phyloP scores from a whole-genome alignment of 768 basidiomycete genomes.

The Xerocomus spinulosus region DNA sequence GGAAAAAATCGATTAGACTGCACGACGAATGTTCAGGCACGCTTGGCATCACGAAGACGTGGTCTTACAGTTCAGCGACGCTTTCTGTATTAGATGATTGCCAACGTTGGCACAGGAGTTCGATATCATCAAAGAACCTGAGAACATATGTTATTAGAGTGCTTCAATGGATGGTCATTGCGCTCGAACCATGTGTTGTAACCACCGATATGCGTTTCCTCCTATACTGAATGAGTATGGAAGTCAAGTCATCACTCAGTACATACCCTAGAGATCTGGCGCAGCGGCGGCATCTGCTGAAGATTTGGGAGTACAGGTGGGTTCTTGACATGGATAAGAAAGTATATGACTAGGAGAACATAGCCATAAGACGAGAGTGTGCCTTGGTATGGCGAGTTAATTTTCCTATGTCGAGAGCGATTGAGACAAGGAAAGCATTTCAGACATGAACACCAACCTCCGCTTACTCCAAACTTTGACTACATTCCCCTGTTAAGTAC shows the following conservation, averaged over 20 bases:
- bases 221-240: slow-evolving; percentile 38
- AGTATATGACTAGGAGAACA: slow-evolving; percentile 96
- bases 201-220: slow-evolving; percentile 74
- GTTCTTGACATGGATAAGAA: slow-evolving; percentile 95
- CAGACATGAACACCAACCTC: slow-evolving; percentile 44
- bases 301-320: slow-evolving; percentile 95
- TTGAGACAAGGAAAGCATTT: not conserved
- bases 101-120: slow-evolving; percentile 87
- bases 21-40: slow-evolving; percentile 8
- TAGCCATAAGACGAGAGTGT: slow-evolving; percentile 97
- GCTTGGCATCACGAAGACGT: not conserved
- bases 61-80: slow-evolving; percentile 83
- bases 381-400: slow-evolving; percentile 97
- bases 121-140: slow-evolving; percentile 98
- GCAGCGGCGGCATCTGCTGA: slow-evolving; percentile 89
- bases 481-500: slow-evolving; percentile 31
- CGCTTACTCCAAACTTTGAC: slow-evolving; percentile 99
- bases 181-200: slow-evolving; percentile 70
- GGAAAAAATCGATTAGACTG: slow-evolving; percentile 96
- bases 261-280: slow-evolving; percentile 73
- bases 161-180: slow-evolving; percentile 1
- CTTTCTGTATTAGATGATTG: slow-evolving; percentile 88
- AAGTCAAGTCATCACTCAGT: slow-evolving; percentile 6
- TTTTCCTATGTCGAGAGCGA: slow-evolving; percentile 58
- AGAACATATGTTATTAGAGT: slow-evolving; percentile 6